These are phyloP conservation scores for Epichloe scottii DNA, from an alignment of 2,329 filamentous ascomycete genomes.

Conservation along the genomic window DNA sequence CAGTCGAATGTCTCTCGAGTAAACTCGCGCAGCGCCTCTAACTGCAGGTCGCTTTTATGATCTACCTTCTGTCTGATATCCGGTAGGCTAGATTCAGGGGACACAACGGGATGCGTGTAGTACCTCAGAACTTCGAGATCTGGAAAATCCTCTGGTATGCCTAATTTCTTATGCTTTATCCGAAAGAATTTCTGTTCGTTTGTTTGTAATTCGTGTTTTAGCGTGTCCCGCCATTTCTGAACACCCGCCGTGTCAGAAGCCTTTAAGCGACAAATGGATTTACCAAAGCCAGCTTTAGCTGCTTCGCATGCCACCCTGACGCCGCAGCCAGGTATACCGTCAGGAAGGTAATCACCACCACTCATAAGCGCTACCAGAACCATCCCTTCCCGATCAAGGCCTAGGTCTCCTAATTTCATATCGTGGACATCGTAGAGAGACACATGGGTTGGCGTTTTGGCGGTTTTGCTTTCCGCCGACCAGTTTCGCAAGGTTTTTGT, in stretches of 20 bases:
- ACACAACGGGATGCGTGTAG: constrained; percentile 81
- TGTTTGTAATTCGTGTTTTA: constrained; percentile 65
- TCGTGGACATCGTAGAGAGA: constrained; percentile 60
- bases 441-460: constrained; percentile 70
- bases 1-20: constrained; percentile 75
- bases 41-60: constrained; percentile 13
- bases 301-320: constrained; percentile 84
- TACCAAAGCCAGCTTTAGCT: constrained; percentile 76
- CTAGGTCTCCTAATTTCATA: constrained; percentile 36
- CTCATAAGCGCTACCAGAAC: constrained; percentile 89
- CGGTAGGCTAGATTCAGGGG: constrained; percentile 38
- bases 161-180: constrained; percentile 58
- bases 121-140: constrained; percentile 67
- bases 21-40: constrained; percentile 55
- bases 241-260: constrained; percentile 47
- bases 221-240: constrained; percentile 54
- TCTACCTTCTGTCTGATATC: constrained; percentile 15
- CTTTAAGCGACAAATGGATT: constrained; percentile 54
- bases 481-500: constrained; percentile 68
- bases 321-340: constrained; percentile 78
- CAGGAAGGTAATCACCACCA: constrained; percentile 85
- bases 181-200: constrained; percentile 77
- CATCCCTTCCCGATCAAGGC: constrained; percentile 78
- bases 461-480: constrained; percentile 57
- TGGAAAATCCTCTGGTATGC: constrained; percentile 72